A percentile compares a stretch with the other conserved stretches of the same genome.
These are phyloP conservation scores for Juncus effusus DNA, from an alignment of 176 grass and related monocot genomes.

Conservation along the genomic window DNA sequence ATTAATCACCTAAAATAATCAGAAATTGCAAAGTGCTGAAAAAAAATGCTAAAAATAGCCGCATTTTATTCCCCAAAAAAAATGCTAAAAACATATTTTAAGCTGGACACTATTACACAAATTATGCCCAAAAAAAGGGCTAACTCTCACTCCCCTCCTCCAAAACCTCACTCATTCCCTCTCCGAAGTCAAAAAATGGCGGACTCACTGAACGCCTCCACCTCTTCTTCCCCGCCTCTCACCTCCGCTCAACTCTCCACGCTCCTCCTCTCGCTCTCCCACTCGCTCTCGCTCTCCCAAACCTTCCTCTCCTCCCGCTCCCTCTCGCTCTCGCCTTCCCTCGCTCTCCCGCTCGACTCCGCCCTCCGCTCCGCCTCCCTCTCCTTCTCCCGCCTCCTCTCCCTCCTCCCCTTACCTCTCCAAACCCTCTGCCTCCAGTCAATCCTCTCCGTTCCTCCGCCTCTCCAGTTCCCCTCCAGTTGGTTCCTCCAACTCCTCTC, in stretches of 20 bases:
- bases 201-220: not conserved
- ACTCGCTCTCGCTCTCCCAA: slow-evolving; percentile 27
- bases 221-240: not conserved
- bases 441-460: not conserved
- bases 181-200: not conserved
- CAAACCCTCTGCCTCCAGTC: slow-evolving; percentile 2
- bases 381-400: slow-evolving; percentile 15
- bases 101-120: not conserved
- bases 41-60: too few species aligned
- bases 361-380: slow-evolving; percentile 13
- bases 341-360: slow-evolving; percentile 17
- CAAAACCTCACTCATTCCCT: not conserved
- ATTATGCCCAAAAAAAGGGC: not conserved
- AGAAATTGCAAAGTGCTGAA: too few species aligned
- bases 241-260: not conserved
- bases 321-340: slow-evolving; percentile 13
- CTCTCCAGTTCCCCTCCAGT: slow-evolving; percentile 29
- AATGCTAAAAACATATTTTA: not conserved
- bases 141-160: not conserved
- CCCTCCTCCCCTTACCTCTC: slow-evolving; percentile 22
- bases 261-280: slow-evolving; percentile 22
- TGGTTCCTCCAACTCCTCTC: slow-evolving; percentile 81
- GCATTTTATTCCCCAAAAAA: too few species aligned
- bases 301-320: slow-evolving; percentile 24
- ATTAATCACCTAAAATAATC: too few species aligned